Evolutionary conservation across 495 filamentous ascomycete genomes (phyloP).

Genomic region (Penicillium salamii): DNA sequence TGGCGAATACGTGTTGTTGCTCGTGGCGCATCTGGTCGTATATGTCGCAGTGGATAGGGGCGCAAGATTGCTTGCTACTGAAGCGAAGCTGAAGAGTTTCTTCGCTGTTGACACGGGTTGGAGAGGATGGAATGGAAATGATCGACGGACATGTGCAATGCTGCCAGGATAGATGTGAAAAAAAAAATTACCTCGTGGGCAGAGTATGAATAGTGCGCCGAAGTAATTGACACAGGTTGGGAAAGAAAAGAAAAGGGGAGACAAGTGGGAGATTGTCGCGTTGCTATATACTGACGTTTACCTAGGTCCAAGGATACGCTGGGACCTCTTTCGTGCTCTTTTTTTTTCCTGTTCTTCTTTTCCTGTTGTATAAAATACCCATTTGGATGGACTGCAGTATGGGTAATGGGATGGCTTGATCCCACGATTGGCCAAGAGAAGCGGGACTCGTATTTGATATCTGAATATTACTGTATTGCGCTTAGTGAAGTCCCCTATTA

Average conservation of each 20-base stretch:
- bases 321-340: conserved; percentile 3
- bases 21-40: conserved; percentile 1
- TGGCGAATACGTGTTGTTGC: conserved; percentile 2
- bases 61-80: conserved; percentile 15
- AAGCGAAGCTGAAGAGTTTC: conserved; percentile 8
- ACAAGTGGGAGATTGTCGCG: conserved; percentile 5
- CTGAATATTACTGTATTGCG: not conserved
- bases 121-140: too few species aligned
- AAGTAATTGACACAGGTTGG: not conserved
- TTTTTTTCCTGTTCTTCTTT: conserved; percentile 2
- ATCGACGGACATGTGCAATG: too few species aligned
- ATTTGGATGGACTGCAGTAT: too few species aligned
- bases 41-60: conserved; percentile 1
- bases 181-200: conserved; percentile 5
- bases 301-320: not conserved
- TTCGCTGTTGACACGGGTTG: conserved; percentile 2
- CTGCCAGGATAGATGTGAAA: conserved; percentile 6
- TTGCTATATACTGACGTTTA: conserved; percentile 16
- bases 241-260: conserved; percentile 3
- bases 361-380: not conserved
- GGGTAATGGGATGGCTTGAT: too few species aligned
- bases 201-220: conserved; percentile 17
- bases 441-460: not conserved
- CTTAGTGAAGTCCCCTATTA: too few species aligned
- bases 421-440: not conserved